These are phyloP conservation scores for Sporothrix pseudoabietina DNA, from an alignment of 2,329 filamentous ascomycete genomes.

Conservation along the genomic window DNA sequence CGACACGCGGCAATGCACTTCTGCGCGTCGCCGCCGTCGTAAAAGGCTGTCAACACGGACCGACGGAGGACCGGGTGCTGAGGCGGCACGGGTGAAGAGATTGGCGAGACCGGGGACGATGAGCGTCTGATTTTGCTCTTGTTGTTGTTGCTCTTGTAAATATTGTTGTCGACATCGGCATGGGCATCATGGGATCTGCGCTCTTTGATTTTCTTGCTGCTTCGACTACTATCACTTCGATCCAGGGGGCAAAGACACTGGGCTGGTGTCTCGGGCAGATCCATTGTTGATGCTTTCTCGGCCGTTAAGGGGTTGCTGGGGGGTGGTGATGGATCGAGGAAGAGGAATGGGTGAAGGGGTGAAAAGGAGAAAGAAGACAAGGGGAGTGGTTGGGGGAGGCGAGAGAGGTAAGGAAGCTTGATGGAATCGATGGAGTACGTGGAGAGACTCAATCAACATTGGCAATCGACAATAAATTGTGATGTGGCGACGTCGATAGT, in stretches of 20 bases:
- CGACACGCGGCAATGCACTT: conserved; percentile 32
- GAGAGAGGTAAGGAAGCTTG: background rate
- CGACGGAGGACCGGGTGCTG: background rate
- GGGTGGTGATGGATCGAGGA: background rate
- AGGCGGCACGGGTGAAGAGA: background rate
- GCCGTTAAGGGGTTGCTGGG: background rate
- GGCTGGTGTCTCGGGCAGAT: conserved; percentile 30
- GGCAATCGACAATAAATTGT: background rate
- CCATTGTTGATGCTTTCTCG: conserved; percentile 27
- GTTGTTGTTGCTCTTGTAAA: background rate
- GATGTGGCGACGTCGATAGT: background rate
- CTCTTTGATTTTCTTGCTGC: conserved; percentile 4
- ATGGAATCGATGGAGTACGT: background rate
- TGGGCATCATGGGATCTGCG: conserved; percentile 6
- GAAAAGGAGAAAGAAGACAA: background rate
- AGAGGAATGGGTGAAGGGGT: background rate
- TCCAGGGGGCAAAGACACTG: conserved; percentile 32
- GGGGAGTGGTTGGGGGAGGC: conserved; percentile 3
- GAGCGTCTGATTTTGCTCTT: background rate
- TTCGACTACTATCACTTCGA: background rate
- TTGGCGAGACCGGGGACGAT: background rate
- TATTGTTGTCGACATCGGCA: background rate
- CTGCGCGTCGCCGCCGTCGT: conserved; percentile 30
- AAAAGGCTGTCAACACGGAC: conserved; percentile 14
- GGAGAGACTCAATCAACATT: background rate